Conservation (phyloP, 208 protist species). For the Acanthamoeba lenticulata region DNA sequence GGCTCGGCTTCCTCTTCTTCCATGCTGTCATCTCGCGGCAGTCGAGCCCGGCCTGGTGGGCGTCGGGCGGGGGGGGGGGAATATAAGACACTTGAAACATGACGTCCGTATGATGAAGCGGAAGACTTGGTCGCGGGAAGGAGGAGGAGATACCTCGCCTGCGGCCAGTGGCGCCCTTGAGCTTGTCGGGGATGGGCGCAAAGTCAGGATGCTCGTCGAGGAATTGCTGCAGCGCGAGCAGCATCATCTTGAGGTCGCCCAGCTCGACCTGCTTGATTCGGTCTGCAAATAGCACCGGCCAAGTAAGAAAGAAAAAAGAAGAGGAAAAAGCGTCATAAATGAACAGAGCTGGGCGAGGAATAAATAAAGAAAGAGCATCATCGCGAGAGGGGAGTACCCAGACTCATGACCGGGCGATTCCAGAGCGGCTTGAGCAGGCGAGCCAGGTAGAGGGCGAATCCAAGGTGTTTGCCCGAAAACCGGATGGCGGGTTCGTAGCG, state of each 20-base stretch:
- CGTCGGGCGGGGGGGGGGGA: not conserved
- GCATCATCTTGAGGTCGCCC: not conserved
- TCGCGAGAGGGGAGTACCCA: not conserved
- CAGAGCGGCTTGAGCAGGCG: slow-evolving; percentile 34
- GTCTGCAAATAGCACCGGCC: not conserved
- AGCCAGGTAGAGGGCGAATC: slow-evolving; percentile 7
- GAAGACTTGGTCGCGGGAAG: not conserved
- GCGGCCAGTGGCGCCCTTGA: not conserved
- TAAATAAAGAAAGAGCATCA: too few species aligned
- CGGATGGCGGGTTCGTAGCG: not conserved
- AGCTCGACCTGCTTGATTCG: not conserved
- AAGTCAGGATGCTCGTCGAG: slow-evolving; percentile 13
- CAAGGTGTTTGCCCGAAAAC: not conserved
- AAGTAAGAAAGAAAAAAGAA: not conserved
- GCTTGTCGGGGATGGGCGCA: slow-evolving; percentile 11
- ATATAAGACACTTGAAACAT: too few species aligned
- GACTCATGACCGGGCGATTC: not conserved
- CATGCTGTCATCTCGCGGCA: too few species aligned
- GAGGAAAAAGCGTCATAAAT: not conserved
- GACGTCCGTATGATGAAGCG: too few species aligned
- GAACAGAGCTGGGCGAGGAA: not conserved
- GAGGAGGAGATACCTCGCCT: not conserved
- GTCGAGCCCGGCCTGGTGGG: not conserved
- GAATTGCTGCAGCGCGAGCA: slow-evolving; percentile 14
- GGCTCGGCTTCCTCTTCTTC: too few species aligned